Evolutionary conservation across 257 asterid genomes (phyloP).

Genomic region (Avicennia marina): DNA sequence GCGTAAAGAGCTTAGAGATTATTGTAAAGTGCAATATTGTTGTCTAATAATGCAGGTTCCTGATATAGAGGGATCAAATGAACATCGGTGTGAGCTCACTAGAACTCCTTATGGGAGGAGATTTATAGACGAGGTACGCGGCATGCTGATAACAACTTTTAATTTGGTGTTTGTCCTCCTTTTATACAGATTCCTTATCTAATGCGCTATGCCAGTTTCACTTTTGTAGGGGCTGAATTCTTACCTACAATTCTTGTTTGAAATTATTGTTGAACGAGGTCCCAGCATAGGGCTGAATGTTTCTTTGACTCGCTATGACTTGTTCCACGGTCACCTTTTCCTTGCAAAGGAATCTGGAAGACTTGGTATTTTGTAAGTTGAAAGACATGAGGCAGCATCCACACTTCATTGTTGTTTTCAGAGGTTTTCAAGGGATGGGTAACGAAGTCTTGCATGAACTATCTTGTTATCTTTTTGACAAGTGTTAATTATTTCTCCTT

Average conservation of each 20-base stretch:
- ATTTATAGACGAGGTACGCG: conserved; percentile 55
- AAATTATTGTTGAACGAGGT: conserved; percentile 64
- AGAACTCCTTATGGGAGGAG: conserved; percentile 69
- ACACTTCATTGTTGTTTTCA: conserved; percentile 4
- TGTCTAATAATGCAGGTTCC: conserved; percentile 62
- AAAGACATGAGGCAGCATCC: conserved; percentile 7
- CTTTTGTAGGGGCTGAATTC: conserved; percentile 76
- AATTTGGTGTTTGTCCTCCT: neutral
- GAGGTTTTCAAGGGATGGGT: neutral
- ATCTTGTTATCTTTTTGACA: neutral
- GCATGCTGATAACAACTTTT: neutral
- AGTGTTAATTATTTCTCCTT: neutral
- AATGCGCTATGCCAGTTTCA: conserved; percentile 16
- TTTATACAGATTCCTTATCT: conserved; percentile 5
- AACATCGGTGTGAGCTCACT: conserved; percentile 72
- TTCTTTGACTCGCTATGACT: conserved; percentile 77
- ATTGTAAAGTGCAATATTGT: no score
- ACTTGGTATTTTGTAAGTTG: conserved; percentile 93
- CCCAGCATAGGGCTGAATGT: conserved; percentile 76
- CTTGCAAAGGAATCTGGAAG: conserved; percentile 70
- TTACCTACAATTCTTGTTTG: conserved; percentile 58
- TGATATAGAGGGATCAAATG: conserved; percentile 72
- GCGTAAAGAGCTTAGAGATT: neutral
- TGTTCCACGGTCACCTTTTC: conserved; percentile 91
- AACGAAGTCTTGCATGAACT: neutral